phyloP scores from a whole-genome alignment of 1,139 yeast genomes.

The Suhomyces chickasaworum region DNA sequence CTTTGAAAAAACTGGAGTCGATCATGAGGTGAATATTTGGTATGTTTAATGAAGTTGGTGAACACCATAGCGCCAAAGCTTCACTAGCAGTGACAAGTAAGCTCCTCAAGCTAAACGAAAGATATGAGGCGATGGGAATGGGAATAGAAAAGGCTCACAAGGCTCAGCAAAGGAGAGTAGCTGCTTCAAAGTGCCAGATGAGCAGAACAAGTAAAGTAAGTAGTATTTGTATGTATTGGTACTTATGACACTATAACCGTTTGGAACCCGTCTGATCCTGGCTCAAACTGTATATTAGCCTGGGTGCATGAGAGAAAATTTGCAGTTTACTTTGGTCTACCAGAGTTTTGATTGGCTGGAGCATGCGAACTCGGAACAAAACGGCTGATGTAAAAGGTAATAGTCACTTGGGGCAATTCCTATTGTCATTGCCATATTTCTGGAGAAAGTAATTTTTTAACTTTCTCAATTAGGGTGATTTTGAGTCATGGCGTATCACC shows the following conservation, averaged over 20 bases:
- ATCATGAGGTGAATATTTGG: slow-evolving; percentile 24
- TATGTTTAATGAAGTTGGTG: slow-evolving; percentile 31
- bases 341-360: neutral
- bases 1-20: slow-evolving; percentile 44
- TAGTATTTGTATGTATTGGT: neutral
- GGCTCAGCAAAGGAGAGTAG: neutral
- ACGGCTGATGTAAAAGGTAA: neutral
- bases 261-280: neutral
- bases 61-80: slow-evolving; percentile 22
- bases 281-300: neutral
- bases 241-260: neutral
- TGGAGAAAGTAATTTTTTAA: neutral
- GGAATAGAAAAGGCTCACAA: too few relatives aligned
- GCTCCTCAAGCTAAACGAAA: slow-evolving; percentile 1
- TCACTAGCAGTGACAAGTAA: neutral
- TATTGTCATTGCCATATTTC: neutral
- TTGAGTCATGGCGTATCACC: neutral
- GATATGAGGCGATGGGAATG: neutral
- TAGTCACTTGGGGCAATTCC: neutral
- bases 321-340: neutral
- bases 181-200: neutral
- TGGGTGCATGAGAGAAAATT: neutral
- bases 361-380: neutral
- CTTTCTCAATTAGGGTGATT: neutral
- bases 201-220: neutral